Conservation (phyloP, 176 grass and related monocot genomes). For the Phoenix roebelenii region DNA sequence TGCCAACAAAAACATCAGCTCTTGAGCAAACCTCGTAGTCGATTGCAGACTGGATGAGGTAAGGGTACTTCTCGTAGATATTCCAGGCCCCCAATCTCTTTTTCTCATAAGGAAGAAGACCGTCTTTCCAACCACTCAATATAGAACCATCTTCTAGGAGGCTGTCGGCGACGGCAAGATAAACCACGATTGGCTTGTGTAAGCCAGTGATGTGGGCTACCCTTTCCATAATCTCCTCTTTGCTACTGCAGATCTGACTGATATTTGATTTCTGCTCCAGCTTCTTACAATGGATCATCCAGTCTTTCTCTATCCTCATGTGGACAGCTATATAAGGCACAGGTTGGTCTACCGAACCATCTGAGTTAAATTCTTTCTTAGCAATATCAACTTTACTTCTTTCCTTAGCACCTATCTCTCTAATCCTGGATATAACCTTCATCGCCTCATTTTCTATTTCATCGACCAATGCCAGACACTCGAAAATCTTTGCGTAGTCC, state of each 20-base stretch:
- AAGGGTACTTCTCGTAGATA: slow-evolving; percentile 65
- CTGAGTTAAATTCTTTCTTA: slow-evolving; percentile 25
- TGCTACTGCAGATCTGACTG: slow-evolving; percentile 89
- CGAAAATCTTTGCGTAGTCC: slow-evolving; percentile 78
- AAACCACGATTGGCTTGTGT: slow-evolving; percentile 54
- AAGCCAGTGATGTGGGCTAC: slow-evolving; percentile 69
- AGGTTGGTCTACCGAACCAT: slow-evolving; percentile 5
- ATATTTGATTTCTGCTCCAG: slow-evolving; percentile 58
- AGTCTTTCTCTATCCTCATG: slow-evolving; percentile 99
- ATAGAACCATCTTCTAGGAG: slow-evolving; percentile 84
- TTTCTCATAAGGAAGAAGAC: slow-evolving; percentile 82
- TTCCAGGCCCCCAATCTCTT: slow-evolving; percentile 71
- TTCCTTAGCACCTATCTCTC: slow-evolving; percentile 40
- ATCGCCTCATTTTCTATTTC: slow-evolving; percentile 77
- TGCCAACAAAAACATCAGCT: slow-evolving; percentile 81
- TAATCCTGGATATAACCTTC: slow-evolving; percentile 90
- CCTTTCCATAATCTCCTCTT: slow-evolving; percentile 82
- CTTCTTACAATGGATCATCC: slow-evolving; percentile 99
- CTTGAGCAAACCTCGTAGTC: slow-evolving; percentile 89
- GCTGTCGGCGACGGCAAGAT: slow-evolving; percentile 89
- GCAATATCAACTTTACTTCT: slow-evolving; percentile 34
- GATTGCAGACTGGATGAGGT: slow-evolving; percentile 91
- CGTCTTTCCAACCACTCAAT: slow-evolving; percentile 84
- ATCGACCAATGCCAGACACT: slow-evolving; percentile 60
- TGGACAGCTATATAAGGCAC: slow-evolving; percentile 82